These are phyloP conservation scores for Yamadazyma epiphylla DNA, from an alignment of 1,139 yeast genomes.

Conservation along the genomic window DNA sequence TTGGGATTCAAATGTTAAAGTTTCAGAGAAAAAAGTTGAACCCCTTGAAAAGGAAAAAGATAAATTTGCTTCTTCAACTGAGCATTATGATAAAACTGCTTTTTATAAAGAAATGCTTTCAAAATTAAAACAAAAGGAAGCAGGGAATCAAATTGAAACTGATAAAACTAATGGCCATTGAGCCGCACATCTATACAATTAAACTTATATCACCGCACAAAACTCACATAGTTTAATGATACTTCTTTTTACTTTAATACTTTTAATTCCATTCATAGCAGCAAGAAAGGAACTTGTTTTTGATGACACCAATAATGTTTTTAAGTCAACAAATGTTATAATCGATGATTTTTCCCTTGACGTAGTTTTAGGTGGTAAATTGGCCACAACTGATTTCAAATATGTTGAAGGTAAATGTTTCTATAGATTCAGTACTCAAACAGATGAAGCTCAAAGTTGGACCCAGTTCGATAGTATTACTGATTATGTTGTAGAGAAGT, in stretches of 20 bases:
- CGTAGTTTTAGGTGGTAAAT: not conserved
- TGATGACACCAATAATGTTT: too few species aligned
- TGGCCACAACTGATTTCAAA: not conserved
- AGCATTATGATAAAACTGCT: not conserved
- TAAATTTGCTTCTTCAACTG: slow-evolving; percentile 2
- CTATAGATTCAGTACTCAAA: too few species aligned
- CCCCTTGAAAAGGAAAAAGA: slow-evolving; percentile 9
- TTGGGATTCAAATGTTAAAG: slow-evolving; percentile 26
- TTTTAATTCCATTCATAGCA: too few species aligned
- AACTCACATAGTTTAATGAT: too few species aligned
- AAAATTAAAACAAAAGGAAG: not conserved
- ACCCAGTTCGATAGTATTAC: not conserved
- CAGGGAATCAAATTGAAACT: not conserved
- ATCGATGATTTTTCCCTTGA: not conserved
- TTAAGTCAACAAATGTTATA: not conserved
- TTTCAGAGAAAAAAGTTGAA: slow-evolving; percentile 15
- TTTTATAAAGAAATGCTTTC: not conserved
- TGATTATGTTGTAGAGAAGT: not conserved
- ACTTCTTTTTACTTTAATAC: too few species aligned
- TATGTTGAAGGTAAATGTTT: too few species aligned
- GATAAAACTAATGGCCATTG: too few species aligned
- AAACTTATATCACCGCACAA: too few species aligned
- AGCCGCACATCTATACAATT: too few species aligned
- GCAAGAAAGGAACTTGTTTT: too few species aligned
- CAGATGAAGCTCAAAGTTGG: too few species aligned